Evolutionary conservation across 2,329 filamentous ascomycete species (phyloP).

Genomic region (Aureobasidium sp.): DNA sequence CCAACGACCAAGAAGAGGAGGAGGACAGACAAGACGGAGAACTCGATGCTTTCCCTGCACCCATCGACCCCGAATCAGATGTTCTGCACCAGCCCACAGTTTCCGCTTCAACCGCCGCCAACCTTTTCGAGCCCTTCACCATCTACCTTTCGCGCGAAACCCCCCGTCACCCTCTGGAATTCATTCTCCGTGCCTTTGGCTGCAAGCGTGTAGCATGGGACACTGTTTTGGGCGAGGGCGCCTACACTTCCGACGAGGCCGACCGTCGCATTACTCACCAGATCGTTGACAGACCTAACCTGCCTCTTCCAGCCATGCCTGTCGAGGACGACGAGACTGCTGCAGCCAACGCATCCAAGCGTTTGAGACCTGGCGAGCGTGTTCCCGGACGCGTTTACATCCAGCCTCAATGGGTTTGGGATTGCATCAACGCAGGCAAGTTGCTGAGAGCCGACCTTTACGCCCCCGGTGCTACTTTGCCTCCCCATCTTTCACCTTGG

Average conservation of each 20-base stretch:
- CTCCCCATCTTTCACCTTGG: conserved; percentile 93
- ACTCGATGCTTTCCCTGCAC: conserved; percentile 81
- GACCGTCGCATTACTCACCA: conserved; percentile 92
- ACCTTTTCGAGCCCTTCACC: conserved; percentile 81
- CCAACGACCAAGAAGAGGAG: conserved; percentile 28
- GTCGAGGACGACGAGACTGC: conserved; percentile 48
- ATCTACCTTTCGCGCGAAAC: conserved; percentile 93
- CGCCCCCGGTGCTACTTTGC: conserved; percentile 78
- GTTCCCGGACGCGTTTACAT: conserved; percentile 89
- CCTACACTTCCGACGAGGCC: conserved; percentile 81
- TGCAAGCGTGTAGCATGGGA: conserved; percentile 98
- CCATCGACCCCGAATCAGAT: conserved; percentile 75
- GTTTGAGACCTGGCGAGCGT: conserved; percentile 53
- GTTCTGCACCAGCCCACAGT: conserved; percentile 71
- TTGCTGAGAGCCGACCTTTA: conserved; percentile 82
- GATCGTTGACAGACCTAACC: conserved; percentile 79
- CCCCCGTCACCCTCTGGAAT: conserved; percentile 81
- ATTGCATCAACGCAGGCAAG: conserved; percentile 86
- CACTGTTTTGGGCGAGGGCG: conserved; percentile 76
- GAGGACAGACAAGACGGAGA: conserved; percentile 30
- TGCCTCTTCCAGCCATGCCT: conserved; percentile 40
- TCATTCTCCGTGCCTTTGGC: conserved; percentile 86
- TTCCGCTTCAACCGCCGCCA: conserved; percentile 53
- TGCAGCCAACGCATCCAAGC: conserved; percentile 41
- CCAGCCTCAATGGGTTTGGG: conserved; percentile 98